phyloP scores from a whole-genome alignment of 1,284 basidiomycete species.

The Butyriboletus regius region DNA sequence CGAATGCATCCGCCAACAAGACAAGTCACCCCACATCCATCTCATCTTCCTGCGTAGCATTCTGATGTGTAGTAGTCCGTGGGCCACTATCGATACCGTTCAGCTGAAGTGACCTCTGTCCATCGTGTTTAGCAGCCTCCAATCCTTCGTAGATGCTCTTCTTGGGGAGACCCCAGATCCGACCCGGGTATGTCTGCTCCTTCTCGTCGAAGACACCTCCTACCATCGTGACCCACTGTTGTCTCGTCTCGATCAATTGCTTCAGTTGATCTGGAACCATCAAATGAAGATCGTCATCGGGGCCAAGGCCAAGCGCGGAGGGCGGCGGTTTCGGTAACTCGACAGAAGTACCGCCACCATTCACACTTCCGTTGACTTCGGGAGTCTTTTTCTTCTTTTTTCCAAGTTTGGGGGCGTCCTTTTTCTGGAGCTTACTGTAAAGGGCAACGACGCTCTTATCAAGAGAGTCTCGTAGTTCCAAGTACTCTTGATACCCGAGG shows the following conservation, averaged over 20 bases:
- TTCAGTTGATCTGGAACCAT: slow-evolving; percentile 66
- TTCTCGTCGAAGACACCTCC: slow-evolving; percentile 61
- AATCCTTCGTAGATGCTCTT: slow-evolving; percentile 69
- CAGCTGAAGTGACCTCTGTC: slow-evolving; percentile 9
- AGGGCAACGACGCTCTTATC: slow-evolving; percentile 73
- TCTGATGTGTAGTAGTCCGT: slow-evolving; percentile 42
- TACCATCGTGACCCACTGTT: slow-evolving; percentile 67
- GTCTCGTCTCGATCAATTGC: slow-evolving; percentile 61
- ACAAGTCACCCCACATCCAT: slow-evolving; percentile 48
- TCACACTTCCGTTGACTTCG: slow-evolving; percentile 37
- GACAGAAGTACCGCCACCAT: slow-evolving; percentile 28
- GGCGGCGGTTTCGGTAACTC: slow-evolving; percentile 46
- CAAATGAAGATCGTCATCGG: slow-evolving; percentile 58
- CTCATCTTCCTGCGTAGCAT: slow-evolving; percentile 39
- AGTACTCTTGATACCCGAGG: slow-evolving; percentile 83
- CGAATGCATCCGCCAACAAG: slow-evolving; percentile 6
- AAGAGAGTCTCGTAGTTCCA: slow-evolving; percentile 69
- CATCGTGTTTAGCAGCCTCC: slow-evolving; percentile 42
- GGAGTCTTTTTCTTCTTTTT: slow-evolving; percentile 65
- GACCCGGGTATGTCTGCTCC: slow-evolving; percentile 55
- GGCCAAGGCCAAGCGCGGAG: slow-evolving; percentile 59
- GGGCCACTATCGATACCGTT: slow-evolving; percentile 17
- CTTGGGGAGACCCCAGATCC: slow-evolving; percentile 67
- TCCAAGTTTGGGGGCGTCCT: slow-evolving; percentile 55
- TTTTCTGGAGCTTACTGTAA: slow-evolving; percentile 68